Conservation (phyloP, 148 eudicot genomes). For the Silene conica region DNA sequence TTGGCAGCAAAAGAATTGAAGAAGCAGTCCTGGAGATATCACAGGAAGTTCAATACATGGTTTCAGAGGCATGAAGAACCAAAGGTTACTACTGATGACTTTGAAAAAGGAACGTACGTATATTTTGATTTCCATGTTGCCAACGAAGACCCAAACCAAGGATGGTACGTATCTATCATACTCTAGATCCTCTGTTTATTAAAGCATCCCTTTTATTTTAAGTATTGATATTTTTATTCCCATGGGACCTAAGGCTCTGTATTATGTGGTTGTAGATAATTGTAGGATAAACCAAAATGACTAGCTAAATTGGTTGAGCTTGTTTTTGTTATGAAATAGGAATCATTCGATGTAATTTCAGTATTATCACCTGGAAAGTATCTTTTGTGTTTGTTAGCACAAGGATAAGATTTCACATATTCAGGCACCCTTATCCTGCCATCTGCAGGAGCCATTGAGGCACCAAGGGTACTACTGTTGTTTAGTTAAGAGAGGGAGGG, state of each 20-base stretch:
- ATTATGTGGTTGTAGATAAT: background rate
- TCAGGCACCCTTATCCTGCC: too few relatives aligned
- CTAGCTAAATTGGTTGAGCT: too few relatives aligned
- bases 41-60: slow-evolving; percentile 88
- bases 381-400: too few relatives aligned
- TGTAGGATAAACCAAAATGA: too few relatives aligned
- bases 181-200: background rate
- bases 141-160: slow-evolving; percentile 74
- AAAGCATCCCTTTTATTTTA: too few relatives aligned
- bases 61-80: slow-evolving; percentile 99
- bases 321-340: too few relatives aligned
- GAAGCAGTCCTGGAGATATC: slow-evolving; percentile 98
- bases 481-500: background rate
- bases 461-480: background rate
- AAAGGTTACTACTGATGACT: slow-evolving; percentile 92
- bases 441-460: background rate
- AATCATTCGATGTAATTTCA: too few relatives aligned
- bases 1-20: slow-evolving; percentile 95
- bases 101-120: slow-evolving; percentile 90
- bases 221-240: background rate
- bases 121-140: slow-evolving; percentile 86
- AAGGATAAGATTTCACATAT: too few relatives aligned
- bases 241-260: background rate
- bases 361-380: too few relatives aligned
- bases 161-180: slow-evolving; percentile 61